phyloP scores from a whole-genome alignment of 2,329 filamentous ascomycete species.

The Aspergillus caelatus region DNA sequence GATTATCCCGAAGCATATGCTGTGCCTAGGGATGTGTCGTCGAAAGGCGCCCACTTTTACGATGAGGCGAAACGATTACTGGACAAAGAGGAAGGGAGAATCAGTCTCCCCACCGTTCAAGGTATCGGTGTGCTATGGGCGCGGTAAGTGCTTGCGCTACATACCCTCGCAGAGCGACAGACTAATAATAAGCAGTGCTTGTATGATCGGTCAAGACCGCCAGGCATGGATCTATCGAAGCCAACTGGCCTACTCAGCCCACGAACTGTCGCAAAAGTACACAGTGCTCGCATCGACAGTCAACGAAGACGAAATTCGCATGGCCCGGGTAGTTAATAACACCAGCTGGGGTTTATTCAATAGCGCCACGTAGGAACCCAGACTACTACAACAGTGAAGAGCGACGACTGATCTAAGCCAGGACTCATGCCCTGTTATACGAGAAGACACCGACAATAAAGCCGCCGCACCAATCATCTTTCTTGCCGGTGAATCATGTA shows the following conservation, averaged over 20 bases:
- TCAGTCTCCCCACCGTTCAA: conserved; percentile 34
- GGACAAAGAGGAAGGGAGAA: conserved; percentile 33
- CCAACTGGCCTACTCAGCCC: conserved; percentile 28
- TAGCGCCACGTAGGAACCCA: conserved; percentile 25
- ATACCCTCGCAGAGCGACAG: neutral
- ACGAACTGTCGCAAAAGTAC: conserved; percentile 25
- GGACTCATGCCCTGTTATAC: conserved; percentile 24
- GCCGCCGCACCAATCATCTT: conserved; percentile 17
- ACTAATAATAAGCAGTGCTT: conserved; percentile 25
- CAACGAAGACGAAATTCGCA: conserved; percentile 20
- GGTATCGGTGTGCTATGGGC: conserved; percentile 34
- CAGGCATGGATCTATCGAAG: conserved; percentile 32
- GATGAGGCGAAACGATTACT: conserved; percentile 35
- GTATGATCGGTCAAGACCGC: conserved; percentile 36
- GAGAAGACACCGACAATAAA: conserved; percentile 23
- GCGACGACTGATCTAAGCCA: conserved; percentile 16
- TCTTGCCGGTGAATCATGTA: conserved; percentile 8
- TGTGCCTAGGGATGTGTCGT: conserved; percentile 19
- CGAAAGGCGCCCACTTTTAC: conserved; percentile 36
- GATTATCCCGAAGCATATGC: conserved; percentile 30
- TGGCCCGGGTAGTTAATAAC: conserved; percentile 18
- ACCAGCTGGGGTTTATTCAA: conserved; percentile 32
- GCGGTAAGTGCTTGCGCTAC: conserved; percentile 24
- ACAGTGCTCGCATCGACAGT: conserved; percentile 11
- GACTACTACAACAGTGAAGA: neutral